A percentile compares a stretch with the other conserved stretches of the same genome.
Conservation (phyloP, 164 flowering plant species). For the Stephania yunnanensis region DNA sequence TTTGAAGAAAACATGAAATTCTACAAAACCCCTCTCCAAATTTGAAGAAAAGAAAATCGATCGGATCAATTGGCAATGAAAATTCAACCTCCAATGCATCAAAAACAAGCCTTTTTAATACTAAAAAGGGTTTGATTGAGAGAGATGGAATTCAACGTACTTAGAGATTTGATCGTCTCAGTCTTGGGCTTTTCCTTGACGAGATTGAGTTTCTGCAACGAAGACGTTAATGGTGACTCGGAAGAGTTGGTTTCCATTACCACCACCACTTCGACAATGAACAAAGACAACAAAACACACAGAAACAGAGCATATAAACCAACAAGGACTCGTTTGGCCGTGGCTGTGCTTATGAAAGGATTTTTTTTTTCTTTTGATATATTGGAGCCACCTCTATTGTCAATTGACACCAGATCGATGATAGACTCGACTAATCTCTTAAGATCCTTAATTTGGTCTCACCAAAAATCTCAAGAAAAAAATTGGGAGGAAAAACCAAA, state of each 20-base stretch:
- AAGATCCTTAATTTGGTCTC: too few relatives aligned
- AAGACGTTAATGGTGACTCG: slow-evolving; percentile 3
- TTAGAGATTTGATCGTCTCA: slow-evolving; percentile 7
- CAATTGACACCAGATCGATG: too few relatives aligned
- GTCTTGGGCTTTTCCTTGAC: slow-evolving; percentile 4
- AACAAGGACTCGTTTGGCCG: too few relatives aligned
- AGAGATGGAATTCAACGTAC: slow-evolving; percentile 7
- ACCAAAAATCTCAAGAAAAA: too few relatives aligned
- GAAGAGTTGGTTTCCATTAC: slow-evolving; percentile 18
- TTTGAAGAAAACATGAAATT: not conserved
- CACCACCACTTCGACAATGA: not conserved
- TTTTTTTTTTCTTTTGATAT: too few relatives aligned
- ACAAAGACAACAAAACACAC: not conserved
- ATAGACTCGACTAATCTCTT: too few relatives aligned
- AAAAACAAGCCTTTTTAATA: too few relatives aligned
- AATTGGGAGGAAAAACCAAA: too few relatives aligned
- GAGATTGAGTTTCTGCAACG: slow-evolving; percentile 21
- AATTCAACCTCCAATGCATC: not conserved
- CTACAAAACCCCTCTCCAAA: not conserved
- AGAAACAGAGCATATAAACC: not conserved
- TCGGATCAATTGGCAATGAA: not conserved
- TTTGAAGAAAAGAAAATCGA: not conserved
- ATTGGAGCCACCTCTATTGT: too few relatives aligned
- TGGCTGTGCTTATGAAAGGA: too few relatives aligned
- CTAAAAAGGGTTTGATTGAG: not conserved